Evolutionary conservation across 192 early-diverging fungal species (phyloP), one percentile per base, ranked within the genome.

Genomic region (Coemansia sp.): DNA sequence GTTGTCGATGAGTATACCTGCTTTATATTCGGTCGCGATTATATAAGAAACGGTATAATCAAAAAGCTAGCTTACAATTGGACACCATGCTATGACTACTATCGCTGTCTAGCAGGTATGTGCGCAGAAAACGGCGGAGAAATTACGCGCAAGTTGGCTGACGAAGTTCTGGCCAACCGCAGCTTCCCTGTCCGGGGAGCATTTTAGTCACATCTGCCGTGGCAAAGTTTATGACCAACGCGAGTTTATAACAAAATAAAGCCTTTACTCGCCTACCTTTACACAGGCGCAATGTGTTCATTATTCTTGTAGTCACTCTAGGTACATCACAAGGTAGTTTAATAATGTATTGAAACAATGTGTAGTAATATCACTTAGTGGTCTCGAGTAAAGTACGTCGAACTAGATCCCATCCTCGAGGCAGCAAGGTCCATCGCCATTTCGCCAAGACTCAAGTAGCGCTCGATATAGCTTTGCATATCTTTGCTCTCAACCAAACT

Each of bases 361-460:
- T 27, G 50, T 50, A 22, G 47, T 22, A 18, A 29, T 10, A 34
- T 46, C 46, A 34, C 20, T 66, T 38, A 49, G 46, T 27, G 40
- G 31, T 46, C 44, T 63, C 65, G 47, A 5, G 72, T 58, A 66
- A 80, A 80, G 64, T 72, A 80, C 13, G 18, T 67, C 29, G 68
- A 47, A 39, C 57, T 68, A 27, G 62, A 60, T 39, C 66, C 61
- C 78, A 80, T 80, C 29, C 74, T 73, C 13, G 27, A 12, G 1
- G 58, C 36, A 13, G 73, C 73, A 31, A 72, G 24, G 73, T 73
- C 73, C 31, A 80, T 31, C 2, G 78, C 62, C 64, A 65, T 75
- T 39, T 80, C 78, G 62, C 78, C 78, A 1, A 80, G 52, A 49
- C 36, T 36, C 34, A 80, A 70, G 62, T 75, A 80, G 13, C 62